phyloP scores from a whole-genome alignment of 1,284 basidiomycete genomes.

The Serendipita sp. region DNA sequence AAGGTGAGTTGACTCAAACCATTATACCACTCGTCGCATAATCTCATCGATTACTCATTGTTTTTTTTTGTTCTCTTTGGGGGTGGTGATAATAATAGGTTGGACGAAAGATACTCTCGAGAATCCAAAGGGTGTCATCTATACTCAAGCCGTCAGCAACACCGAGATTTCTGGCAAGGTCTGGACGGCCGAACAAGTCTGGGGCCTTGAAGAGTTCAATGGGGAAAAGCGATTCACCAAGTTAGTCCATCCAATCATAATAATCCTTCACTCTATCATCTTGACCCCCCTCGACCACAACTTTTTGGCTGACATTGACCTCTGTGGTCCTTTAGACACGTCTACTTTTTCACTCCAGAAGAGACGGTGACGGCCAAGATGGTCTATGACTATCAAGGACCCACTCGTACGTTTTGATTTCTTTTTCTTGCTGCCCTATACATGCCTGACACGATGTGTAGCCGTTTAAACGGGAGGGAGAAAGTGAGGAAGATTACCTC shows the following conservation, averaged over 20 bases:
- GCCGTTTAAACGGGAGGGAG: not conserved
- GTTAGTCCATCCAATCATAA: not conserved
- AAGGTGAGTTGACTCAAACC: not conserved
- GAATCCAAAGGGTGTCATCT: constrained; percentile 33
- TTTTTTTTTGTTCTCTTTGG: too few species aligned
- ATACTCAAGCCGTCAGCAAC: constrained; percentile 37
- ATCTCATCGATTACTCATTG: too few species aligned
- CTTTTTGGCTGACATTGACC: not conserved
- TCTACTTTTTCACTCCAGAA: not conserved
- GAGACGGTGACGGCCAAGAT: not conserved
- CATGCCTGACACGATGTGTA: not conserved
- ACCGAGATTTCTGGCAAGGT: constrained; percentile 35
- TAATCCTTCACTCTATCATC: not conserved
- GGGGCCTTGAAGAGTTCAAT: constrained; percentile 52
- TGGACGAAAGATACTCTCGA: constrained; percentile 38
- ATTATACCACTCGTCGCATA: too few species aligned
- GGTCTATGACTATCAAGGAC: not conserved
- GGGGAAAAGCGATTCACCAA: constrained; percentile 46
- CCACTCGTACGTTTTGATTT: not conserved
- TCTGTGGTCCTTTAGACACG: not conserved
- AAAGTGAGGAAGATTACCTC: too few species aligned
- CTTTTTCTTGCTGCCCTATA: not conserved
- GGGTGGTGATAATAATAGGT: constrained; percentile 16
- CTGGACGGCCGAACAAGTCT: constrained; percentile 46
- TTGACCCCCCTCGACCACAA: not conserved